Percentiles rank a stretch among this genome's conserved stretches.
Conservation (phyloP, 331 rosid species). For the Rosa hybrid region DNA sequence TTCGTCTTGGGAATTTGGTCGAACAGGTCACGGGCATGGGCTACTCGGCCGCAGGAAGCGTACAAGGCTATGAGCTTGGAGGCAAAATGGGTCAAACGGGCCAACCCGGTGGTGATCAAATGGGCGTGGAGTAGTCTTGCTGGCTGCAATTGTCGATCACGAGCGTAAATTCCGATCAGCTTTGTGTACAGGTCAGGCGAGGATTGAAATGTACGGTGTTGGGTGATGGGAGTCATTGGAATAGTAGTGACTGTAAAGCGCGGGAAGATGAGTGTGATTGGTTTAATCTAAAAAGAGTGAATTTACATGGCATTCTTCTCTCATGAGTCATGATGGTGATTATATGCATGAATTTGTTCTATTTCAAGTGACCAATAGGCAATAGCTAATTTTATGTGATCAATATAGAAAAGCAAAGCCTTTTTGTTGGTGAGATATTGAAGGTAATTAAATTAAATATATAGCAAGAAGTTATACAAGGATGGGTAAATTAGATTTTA, state of each 20-base stretch:
- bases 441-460: too few species aligned
- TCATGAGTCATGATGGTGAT: too few species aligned
- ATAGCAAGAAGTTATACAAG: too few species aligned
- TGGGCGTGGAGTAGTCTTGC: constrained; percentile 79
- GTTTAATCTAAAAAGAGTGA: background rate
- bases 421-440: too few species aligned
- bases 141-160: constrained; percentile 40
- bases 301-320: background rate
- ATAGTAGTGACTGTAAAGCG: background rate
- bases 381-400: too few species aligned
- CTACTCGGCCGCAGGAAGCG: constrained; percentile 47
- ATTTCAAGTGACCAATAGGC: background rate
- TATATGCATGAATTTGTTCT: background rate
- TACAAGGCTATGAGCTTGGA: constrained; percentile 64
- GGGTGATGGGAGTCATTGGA: constrained; percentile 16
- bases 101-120: constrained; percentile 56
- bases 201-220: constrained; percentile 31
- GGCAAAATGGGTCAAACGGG: constrained; percentile 47
- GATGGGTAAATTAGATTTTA: too few species aligned
- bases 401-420: too few species aligned
- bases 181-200: constrained; percentile 37
- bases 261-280: constrained; percentile 3
- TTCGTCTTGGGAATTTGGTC: constrained; percentile 68
- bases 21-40: constrained; percentile 65
- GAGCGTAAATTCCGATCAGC: constrained; percentile 42